Evolutionary conservation across 345 rosid genomes (phyloP), one percentile per base, ranked within the genome.

Genomic region (Aquilaria yunnanensis): DNA sequence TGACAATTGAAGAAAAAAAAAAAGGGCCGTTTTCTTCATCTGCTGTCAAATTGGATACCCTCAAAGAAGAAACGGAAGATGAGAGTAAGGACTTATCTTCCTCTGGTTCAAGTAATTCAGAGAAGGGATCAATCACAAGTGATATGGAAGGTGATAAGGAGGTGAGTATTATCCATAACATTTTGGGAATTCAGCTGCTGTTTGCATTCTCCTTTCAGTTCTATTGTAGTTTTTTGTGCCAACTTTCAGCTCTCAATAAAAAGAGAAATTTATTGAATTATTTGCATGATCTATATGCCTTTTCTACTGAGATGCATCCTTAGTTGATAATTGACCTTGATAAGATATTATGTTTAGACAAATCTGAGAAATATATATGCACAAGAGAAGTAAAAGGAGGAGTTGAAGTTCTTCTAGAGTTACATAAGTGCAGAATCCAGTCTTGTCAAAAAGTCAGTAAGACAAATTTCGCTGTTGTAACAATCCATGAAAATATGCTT

Each of bases 1-100:
- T 62, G 60, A 54, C 68, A 54, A 53, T 65, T 59, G 84, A 72
- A 54, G 78, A 67, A 52, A 68, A 72, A 67, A 81, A 76, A 66
- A 81, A 81, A 73, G 79, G 71, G 62, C 69, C 63, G 48, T 51
- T 71, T 64, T 70, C 62, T 71, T 64, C 71, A 49, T 78, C 78
- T 14, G 30, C 60, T 68, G 64, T 75, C 57, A 79, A 83, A 72
- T 67, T 86, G 64, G 79, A 77, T 65, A 65, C 76, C 54, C 71
- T 81, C 57, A 78, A 83, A 48, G 96, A 70, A 67, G 92, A 78
- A 58, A 76, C 70, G 74, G 88, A 78, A 69, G 75, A 73, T 63
- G 83, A 80, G 65, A 75, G 61, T 67, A 76, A 79, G 72, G 82
- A 81, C 74, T 12, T 58, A 52, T 85, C 75, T 46, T 71, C 80